These are phyloP conservation scores for Pugionium dolabratum DNA, from an alignment of 345 rosid species.

Conservation along the genomic window DNA sequence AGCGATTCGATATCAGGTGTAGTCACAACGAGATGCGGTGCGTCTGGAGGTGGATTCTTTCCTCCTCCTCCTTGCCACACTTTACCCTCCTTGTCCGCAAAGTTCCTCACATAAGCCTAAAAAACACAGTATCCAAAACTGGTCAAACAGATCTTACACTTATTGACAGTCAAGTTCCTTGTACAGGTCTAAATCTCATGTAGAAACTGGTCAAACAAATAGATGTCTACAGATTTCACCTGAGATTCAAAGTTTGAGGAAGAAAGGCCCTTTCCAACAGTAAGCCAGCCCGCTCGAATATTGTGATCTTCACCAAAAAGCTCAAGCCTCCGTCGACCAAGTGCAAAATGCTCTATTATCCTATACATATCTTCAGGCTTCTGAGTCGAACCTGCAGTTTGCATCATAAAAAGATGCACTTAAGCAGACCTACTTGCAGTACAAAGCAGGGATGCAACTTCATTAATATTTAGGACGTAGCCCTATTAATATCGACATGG, in stretches of 20 bases:
- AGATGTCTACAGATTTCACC: slow-evolving; percentile 45
- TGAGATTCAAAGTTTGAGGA: slow-evolving; percentile 83
- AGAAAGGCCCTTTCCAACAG: slow-evolving; percentile 85
- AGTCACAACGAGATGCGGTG: slow-evolving; percentile 81
- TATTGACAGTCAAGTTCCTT: not conserved
- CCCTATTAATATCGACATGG: not conserved
- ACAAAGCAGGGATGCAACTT: not conserved
- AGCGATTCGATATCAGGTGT: slow-evolving; percentile 84
- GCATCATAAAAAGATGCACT: not conserved
- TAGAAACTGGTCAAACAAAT: not conserved
- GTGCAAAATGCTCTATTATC: slow-evolving; percentile 94
- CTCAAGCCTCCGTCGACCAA: slow-evolving; percentile 95
- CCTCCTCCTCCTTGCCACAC: slow-evolving; percentile 99
- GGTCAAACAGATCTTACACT: slow-evolving; percentile 9
- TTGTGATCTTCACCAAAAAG: slow-evolving; percentile 98
- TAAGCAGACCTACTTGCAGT: slow-evolving; percentile 3
- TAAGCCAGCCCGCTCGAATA: slow-evolving; percentile 93
- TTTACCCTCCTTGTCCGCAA: slow-evolving; percentile 89
- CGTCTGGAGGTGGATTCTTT: slow-evolving; percentile 89
- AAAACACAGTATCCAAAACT: slow-evolving; percentile 15
- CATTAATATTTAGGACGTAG: not conserved
- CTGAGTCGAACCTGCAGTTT: slow-evolving; percentile 77
- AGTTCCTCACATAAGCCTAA: slow-evolving; percentile 71
- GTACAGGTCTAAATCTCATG: slow-evolving; percentile 5
- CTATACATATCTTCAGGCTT: slow-evolving; percentile 99